A percentile compares a stretch with the other conserved stretches of the same genome.
Conservation (phyloP, 352 stramenopile genomes). For the Pythium angustatum region DNA sequence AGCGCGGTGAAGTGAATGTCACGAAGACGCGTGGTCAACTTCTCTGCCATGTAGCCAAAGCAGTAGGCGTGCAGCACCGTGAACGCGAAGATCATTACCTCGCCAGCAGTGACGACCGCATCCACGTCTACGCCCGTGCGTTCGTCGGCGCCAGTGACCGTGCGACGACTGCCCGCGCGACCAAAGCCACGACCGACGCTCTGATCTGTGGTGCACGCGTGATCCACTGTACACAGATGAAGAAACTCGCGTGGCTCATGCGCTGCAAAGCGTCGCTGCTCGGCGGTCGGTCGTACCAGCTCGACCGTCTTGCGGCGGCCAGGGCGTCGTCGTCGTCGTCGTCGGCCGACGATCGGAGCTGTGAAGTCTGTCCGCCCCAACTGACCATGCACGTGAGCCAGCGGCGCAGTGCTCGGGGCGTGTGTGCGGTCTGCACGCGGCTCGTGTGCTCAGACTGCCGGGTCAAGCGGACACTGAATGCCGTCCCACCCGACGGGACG, state of each 20-base stretch:
- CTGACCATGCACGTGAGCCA: not conserved
- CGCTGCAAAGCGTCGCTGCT: constrained; percentile 24
- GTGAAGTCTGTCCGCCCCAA: constrained; percentile 25
- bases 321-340: not conserved
- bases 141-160: constrained; percentile 37
- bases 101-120: constrained; percentile 23
- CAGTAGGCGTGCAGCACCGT: no score
- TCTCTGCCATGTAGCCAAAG: constrained; percentile 54
- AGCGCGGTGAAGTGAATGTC: constrained; percentile 52
- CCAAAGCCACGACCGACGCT: not conserved
- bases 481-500: constrained; percentile 7
- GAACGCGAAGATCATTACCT: no score
- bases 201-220: not conserved
- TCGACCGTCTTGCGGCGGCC: not conserved
- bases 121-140: constrained; percentile 42
- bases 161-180: not conserved
- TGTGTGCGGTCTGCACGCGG: constrained; percentile 47
- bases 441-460: constrained; percentile 56
- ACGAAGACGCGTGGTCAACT: constrained; percentile 47
- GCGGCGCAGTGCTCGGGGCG: constrained; percentile 15
- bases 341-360: constrained; percentile 4
- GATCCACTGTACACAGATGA: constrained; percentile 60
- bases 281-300: not conserved
- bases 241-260: constrained; percentile 67
- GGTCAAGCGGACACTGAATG: constrained; percentile 46